Conservation (phyloP, 805 yeast genomes). For the Sungouiozyma intestinalis region DNA sequence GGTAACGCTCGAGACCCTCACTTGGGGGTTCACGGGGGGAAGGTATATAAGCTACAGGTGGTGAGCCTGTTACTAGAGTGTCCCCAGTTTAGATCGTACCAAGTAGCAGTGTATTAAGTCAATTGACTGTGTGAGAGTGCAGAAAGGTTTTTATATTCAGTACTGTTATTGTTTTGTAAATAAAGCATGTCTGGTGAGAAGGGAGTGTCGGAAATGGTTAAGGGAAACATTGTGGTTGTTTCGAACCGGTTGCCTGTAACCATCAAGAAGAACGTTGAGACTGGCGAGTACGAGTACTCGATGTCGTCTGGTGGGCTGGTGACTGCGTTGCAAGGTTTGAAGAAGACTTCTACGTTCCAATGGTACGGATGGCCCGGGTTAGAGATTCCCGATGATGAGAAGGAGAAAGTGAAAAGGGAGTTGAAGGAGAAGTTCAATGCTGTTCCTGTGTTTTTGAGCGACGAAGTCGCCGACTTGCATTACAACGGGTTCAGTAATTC, state of each 20-base stretch:
- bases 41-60: neutral
- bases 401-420: conserved; percentile 56
- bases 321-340: conserved; percentile 87
- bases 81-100: no score
- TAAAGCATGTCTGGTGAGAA: neutral
- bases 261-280: conserved; percentile 46
- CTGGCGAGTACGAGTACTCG: conserved; percentile 62
- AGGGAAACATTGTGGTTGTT: conserved; percentile 79
- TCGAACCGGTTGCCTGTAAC: conserved; percentile 95
- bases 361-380: conserved; percentile 99
- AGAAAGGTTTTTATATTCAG: neutral
- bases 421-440: conserved; percentile 73
- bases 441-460: conserved; percentile 78
- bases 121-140: neutral
- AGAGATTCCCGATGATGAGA: conserved; percentile 72
- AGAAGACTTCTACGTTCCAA: conserved; percentile 71
- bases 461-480: conserved; percentile 88
- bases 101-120: neutral
- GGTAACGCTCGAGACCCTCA: no score
- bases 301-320: conserved; percentile 98
- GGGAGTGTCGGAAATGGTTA: neutral
- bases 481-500: conserved; percentile 94
- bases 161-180: neutral
- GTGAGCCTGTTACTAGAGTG: no score
- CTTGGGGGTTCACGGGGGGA: no score